Evolutionary conservation across 306 rosid species (phyloP), one percentile per base, ranked within the genome.

Genomic region (Rosa chinensis): DNA sequence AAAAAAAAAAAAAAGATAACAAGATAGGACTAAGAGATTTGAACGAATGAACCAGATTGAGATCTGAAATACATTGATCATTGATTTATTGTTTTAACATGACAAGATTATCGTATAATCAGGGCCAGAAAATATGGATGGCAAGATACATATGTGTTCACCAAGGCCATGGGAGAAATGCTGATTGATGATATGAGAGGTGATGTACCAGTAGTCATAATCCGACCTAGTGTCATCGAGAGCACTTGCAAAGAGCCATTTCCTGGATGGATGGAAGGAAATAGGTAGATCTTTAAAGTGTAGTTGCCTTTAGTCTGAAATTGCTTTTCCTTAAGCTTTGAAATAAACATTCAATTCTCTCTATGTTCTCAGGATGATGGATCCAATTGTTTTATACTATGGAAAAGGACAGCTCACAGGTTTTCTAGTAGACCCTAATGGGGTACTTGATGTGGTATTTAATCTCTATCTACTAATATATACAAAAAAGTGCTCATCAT

Each of bases 131-230:
- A 55, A 80, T 90, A 75, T 68, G 99, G 99, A 73, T 95, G 99
- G 99, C 99, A 95, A 77, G 98, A 93, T 84, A 95, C 98, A 10
- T 95, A 95, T 44, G 99, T 90, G 80, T 95, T 95, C 85, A 95
- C 99, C 43, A 95, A 95, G 84, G 98, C 99, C 28, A 95, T 93
- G 98, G 99, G 99, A 73, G 99, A 95, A 81, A 95, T 95, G 99
- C 79, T 89, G 90, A 89, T 95, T 10, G 93, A 93, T 79, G 84
- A 85, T 28, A 66, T 93, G 90, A 93, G 97, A 80, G 98, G 87
- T 47, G 98, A 91, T 40, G 18, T 89, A 74, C 99, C 99, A 1
- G 92, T 93, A 55, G 94, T 93, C 68, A 88, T 95, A 62, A 89
- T 95, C 63, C 49, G 98, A 66, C 99, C 99, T 2, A 95, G 99